Conservation (phyloP, 176 grass and related monocot species). For the Raddia guianensis region DNA sequence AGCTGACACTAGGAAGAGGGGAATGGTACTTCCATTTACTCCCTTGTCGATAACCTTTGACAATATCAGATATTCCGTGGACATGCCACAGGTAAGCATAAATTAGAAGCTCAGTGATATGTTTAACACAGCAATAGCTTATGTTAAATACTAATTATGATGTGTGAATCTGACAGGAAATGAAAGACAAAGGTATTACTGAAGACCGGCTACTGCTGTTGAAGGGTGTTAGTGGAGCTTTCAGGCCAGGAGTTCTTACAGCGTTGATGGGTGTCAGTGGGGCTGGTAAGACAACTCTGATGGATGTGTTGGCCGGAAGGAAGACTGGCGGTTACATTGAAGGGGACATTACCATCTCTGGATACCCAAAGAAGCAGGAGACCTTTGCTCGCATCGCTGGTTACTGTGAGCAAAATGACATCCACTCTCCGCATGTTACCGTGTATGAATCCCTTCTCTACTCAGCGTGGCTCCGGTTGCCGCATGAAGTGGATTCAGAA, state of each 20-base stretch:
- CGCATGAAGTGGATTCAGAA: constrained; percentile 65
- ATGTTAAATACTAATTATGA: constrained; percentile 25
- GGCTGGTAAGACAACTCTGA: constrained; percentile 90
- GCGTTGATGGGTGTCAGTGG: constrained; percentile 96
- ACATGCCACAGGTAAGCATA: constrained; percentile 85
- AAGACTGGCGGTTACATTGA: constrained; percentile 93
- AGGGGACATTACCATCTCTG: constrained; percentile 83
- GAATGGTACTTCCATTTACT: constrained; percentile 90
- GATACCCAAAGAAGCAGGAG: constrained; percentile 94
- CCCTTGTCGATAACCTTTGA: constrained; percentile 83
- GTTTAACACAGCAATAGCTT: neutral
- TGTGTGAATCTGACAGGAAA: constrained; percentile 61
- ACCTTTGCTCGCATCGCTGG: constrained; percentile 92
- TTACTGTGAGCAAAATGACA: constrained; percentile 96
- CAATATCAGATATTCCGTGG: constrained; percentile 78
- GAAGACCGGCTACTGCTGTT: constrained; percentile 70
- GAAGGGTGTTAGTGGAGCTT: constrained; percentile 88
- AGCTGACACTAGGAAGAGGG: constrained; percentile 59
- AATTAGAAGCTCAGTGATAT: neutral
- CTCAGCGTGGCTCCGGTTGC: constrained; percentile 93
- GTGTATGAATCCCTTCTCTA: constrained; percentile 92
- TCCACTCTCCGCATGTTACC: constrained; percentile 94
- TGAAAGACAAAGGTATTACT: constrained; percentile 74
- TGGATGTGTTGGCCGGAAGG: constrained; percentile 90
- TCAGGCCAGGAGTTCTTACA: constrained; percentile 91